phyloP scores from a whole-genome alignment of 176 grass and related monocot genomes.

The Guadua angustifolia region DNA sequence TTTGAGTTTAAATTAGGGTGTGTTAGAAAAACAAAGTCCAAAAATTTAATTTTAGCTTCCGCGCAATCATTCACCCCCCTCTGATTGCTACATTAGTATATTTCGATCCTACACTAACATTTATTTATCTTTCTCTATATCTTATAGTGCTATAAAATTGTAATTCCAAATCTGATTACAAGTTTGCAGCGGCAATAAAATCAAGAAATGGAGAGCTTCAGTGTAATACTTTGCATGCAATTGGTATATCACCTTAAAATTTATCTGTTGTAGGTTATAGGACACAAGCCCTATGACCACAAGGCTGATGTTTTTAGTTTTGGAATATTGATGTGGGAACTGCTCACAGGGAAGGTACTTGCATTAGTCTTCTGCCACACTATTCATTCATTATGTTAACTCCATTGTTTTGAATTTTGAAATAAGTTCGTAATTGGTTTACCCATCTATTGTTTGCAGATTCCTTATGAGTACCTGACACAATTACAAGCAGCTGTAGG shows the following conservation, averaged over 20 bases:
- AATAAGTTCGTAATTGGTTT: constrained; percentile 33
- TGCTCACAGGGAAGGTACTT: constrained; percentile 94
- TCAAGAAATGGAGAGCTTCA: constrained; percentile 3
- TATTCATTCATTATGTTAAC: constrained; percentile 26
- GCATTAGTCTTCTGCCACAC: constrained; percentile 1
- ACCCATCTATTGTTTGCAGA: constrained; percentile 52
- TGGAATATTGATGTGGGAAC: constrained; percentile 95
- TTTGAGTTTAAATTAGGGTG: too few species aligned
- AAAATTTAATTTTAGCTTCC: too few species aligned
- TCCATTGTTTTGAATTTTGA: constrained; percentile 37
- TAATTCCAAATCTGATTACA: constrained; percentile 17
- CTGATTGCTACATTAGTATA: too few species aligned
- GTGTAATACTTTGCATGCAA: not conserved
- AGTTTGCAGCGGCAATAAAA: not conserved
- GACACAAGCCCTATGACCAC: constrained; percentile 98
- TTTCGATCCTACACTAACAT: too few species aligned
- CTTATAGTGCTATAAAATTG: not conserved
- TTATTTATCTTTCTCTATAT: not conserved
- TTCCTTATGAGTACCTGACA: constrained; percentile 95
- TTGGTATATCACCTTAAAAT: constrained; percentile 22
- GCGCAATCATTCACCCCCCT: too few species aligned
- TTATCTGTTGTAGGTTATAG: constrained; percentile 73
- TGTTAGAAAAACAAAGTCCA: too few species aligned
- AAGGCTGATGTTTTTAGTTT: constrained; percentile 99
- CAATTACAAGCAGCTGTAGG: constrained; percentile 98